Evolutionary conservation across 768 basidiomycete species (phyloP), one percentile per base, ranked within the genome.

Genomic region (Suillus americanus): DNA sequence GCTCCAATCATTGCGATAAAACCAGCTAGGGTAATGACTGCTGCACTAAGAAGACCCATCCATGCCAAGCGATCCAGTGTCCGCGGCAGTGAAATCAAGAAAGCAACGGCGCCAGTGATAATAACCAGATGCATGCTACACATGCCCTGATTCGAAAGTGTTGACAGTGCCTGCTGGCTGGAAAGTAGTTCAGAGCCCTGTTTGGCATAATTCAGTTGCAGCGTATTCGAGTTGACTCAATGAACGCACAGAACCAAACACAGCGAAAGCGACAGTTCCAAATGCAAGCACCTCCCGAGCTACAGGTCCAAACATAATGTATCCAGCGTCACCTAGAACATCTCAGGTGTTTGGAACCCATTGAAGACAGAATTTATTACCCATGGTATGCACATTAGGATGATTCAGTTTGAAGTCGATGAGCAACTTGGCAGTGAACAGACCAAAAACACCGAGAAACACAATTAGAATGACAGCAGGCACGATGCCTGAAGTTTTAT

Each of bases 371-470:
- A 46, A 56, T 9, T 33, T 23, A 73, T 35, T 66, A 84, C 80
- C 80, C 83, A 86, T 85, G 63, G 77, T 85, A 65, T 86, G 85
- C 7, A 85, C 84, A 33, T 79, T 74, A 0, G 82, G 83, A 68
- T 86, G 85, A 63, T 83, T 84, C 37, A 86, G 68, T 70, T 85
- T 85, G 77, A 86, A 86, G 73, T 85, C 82, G 61, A 86, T 77
- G 59, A 86, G 74, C 5, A 86, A 71, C 64, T 85, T 85, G 8
- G 84, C 81, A 8, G 81, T 86, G 62, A 79, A 85, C 12, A 85
- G 67, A 3, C 78, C 85, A 67, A 85, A 86, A 3, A 78, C 65
- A 5, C 84, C 84, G 23, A 86, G 75, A 65, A 86, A 85, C 20
- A 83, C 71, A n/a, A 85, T 84, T 40, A 86, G 68, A 40, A 85